Conservation (phyloP, 177 flowering plant genomes). For the Vitis hybrid region DNA sequence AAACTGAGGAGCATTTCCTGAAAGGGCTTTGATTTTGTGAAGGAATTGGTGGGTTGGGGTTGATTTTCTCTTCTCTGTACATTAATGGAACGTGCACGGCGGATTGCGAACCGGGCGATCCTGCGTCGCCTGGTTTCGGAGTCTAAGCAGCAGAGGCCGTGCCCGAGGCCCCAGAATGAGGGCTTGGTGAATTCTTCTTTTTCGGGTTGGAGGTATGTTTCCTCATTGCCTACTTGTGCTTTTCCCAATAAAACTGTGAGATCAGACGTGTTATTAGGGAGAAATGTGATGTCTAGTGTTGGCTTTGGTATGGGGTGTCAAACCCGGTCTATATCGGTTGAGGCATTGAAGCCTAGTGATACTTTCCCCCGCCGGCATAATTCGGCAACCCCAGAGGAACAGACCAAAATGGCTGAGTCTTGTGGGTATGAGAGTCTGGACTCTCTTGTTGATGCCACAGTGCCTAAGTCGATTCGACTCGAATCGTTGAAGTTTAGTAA, state of each 20-base stretch:
- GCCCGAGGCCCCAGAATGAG: conserved; percentile 18
- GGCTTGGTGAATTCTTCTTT: conserved; percentile 18
- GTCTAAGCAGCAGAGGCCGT: conserved; percentile 33
- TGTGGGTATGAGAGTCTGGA: conserved; percentile 67
- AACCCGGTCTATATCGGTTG: conserved; percentile 64
- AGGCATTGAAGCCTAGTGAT: conserved; percentile 79
- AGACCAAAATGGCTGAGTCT: conserved; percentile 66
- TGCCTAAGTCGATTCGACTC: conserved; percentile 78
- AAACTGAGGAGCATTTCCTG: no score
- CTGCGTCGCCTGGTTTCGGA: conserved; percentile 61
- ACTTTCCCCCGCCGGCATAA: conserved; percentile 96
- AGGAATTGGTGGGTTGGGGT: no score
- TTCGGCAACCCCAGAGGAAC: conserved; percentile 89
- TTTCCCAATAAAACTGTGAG: conserved; percentile 14
- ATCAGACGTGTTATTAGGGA: conserved; percentile 25
- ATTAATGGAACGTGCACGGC: conserved; percentile 86
- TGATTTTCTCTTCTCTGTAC: background rate
- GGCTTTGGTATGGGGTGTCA: conserved; percentile 34
- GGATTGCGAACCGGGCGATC: conserved; percentile 70
- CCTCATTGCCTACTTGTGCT: conserved; percentile 55
- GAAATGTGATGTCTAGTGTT: conserved; percentile 13
- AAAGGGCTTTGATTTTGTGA: no score
- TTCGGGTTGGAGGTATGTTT: conserved; percentile 65
- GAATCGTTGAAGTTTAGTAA: conserved; percentile 64
- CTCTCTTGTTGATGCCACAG: conserved; percentile 85